Percentiles rank a stretch among this genome's conserved stretches.
Conservation (phyloP, 225 moss, liverwort and hornwort species). For the Anthoceros angustus region DNA sequence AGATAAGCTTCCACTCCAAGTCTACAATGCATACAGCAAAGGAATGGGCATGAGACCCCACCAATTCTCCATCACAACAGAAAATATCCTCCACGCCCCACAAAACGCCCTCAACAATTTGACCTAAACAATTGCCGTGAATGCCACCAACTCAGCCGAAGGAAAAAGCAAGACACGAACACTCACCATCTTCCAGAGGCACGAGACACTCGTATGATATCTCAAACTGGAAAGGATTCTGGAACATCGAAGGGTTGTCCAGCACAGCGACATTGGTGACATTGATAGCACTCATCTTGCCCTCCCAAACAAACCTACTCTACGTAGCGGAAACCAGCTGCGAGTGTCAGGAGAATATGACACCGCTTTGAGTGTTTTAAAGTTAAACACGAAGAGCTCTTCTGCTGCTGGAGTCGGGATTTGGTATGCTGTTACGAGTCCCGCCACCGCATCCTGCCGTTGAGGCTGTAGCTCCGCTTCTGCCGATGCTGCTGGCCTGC, state of each 20-base stretch:
- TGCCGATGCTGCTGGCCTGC: no score
- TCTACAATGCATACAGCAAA: constrained; percentile 21
- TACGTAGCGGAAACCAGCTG: no score
- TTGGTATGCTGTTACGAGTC: no score
- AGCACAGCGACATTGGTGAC: constrained; percentile 82
- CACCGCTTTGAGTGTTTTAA: no score
- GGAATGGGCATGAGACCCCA: background rate
- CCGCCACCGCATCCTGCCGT: no score
- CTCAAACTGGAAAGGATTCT: constrained; percentile 81
- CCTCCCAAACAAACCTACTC: background rate
- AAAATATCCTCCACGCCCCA: background rate
- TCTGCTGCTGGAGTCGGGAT: no score
- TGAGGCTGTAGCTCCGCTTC: no score
- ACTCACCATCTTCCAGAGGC: constrained; percentile 76
- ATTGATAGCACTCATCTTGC: constrained; percentile 72
- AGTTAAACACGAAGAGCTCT: no score
- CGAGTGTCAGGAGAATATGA: no score
- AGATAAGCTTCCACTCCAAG: constrained; percentile 93
- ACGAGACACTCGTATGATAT: constrained; percentile 87
- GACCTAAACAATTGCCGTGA: background rate
- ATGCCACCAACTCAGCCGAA: background rate
- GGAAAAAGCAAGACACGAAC: background rate
- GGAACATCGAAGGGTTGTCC: constrained; percentile 90
- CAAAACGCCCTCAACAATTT: background rate
- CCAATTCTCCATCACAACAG: background rate